Conservation (phyloP, 2,329 filamentous ascomycete genomes). For the Penicillium sp. region DNA sequence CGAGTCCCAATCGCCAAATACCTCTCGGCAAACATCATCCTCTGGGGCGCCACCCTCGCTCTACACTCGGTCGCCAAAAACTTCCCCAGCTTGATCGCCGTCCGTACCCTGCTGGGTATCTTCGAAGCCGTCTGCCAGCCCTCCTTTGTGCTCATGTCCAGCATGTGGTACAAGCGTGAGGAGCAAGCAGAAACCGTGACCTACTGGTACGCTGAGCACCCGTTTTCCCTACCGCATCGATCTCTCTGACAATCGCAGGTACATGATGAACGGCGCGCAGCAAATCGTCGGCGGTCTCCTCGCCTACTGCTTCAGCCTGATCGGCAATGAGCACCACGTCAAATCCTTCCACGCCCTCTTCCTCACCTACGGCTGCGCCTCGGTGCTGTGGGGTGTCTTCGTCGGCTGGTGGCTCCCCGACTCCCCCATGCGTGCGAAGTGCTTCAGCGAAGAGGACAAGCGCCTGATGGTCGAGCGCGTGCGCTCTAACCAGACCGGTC, state of each 20-base stretch:
- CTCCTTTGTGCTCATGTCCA: constrained; percentile 68
- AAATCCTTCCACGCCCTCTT: constrained; percentile 73
- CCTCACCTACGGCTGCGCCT: constrained; percentile 67
- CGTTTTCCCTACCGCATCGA: background rate
- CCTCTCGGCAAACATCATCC: constrained; percentile 65
- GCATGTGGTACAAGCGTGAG: constrained; percentile 73
- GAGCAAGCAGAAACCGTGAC: constrained; percentile 71
- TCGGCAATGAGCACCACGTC: constrained; percentile 56
- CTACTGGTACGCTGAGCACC: constrained; percentile 60
- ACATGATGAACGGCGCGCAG: constrained; percentile 77
- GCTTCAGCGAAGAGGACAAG: constrained; percentile 70
- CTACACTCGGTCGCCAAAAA: constrained; percentile 65
- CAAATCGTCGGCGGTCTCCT: constrained; percentile 74
- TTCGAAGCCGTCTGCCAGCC: constrained; percentile 75
- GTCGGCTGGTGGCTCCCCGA: constrained; percentile 70
- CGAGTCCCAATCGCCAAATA: constrained; percentile 72
- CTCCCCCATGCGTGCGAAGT: constrained; percentile 73
- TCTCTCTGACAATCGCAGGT: constrained; percentile 39
- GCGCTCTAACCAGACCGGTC: constrained; percentile 64
- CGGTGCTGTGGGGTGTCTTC: constrained; percentile 68
- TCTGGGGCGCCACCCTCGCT: constrained; percentile 67
- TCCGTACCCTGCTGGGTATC: constrained; percentile 70
- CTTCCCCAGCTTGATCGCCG: constrained; percentile 63
- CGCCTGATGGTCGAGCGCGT: constrained; percentile 66
- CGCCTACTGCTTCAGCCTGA: constrained; percentile 60